These are phyloP conservation scores for Globisporangium paddicum DNA, from an alignment of 352 stramenopile species.

Conservation along the genomic window DNA sequence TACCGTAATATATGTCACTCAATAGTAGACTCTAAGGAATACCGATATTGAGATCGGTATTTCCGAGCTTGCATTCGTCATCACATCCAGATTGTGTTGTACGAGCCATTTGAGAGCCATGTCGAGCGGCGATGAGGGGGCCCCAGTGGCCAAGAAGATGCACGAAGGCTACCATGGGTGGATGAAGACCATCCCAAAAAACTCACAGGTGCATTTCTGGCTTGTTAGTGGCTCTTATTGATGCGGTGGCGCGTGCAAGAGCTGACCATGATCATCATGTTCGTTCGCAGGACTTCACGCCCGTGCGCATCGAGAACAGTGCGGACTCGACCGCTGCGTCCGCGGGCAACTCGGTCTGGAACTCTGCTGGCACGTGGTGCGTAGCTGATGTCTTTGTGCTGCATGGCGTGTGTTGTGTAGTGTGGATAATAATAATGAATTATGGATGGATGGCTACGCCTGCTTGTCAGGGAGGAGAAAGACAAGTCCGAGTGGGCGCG, in stretches of 20 bases:
- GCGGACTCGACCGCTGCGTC: slow-evolving; percentile 11
- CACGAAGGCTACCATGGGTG: slow-evolving; percentile 83
- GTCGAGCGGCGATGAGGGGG: slow-evolving; percentile 42
- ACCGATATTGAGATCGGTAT: too few relatives aligned
- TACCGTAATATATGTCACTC: background rate
- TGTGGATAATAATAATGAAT: background rate
- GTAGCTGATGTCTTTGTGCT: background rate
- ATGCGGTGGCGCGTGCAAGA: background rate
- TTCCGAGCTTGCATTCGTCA: too few relatives aligned
- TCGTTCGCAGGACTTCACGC: slow-evolving; percentile 65
- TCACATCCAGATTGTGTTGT: too few relatives aligned
- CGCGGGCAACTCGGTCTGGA: slow-evolving; percentile 70
- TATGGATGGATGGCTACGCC: background rate
- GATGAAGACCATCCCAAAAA: slow-evolving; percentile 87
- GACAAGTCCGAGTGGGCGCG: slow-evolving; percentile 81
- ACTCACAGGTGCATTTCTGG: slow-evolving; percentile 35
- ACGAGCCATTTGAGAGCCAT: too few relatives aligned
- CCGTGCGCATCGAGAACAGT: slow-evolving; percentile 52
- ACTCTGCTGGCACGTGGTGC: slow-evolving; percentile 76
- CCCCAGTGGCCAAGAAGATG: slow-evolving; percentile 40
- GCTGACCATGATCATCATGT: background rate
- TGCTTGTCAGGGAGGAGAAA: slow-evolving; percentile 55
- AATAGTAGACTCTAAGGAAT: background rate
- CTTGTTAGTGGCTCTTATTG: background rate
- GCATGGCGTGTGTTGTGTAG: too few relatives aligned